Conservation (phyloP, 2,329 filamentous ascomycete species). For the Pseudogymnoascus sp. region DNA sequence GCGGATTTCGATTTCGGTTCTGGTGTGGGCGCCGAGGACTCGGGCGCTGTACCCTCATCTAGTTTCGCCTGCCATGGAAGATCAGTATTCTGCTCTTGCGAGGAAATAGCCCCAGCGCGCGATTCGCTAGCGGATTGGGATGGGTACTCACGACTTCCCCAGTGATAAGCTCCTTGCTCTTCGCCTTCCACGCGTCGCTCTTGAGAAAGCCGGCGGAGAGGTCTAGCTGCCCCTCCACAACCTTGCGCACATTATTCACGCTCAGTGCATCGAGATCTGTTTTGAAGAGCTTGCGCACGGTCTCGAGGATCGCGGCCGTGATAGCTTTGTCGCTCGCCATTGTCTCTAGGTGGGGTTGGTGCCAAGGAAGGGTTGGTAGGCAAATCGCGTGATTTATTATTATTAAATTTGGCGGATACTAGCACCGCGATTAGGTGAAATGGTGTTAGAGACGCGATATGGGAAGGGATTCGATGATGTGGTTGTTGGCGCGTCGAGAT, state of each 20-base stretch:
- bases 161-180: constrained; percentile 50
- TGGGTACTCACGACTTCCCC: constrained; percentile 40
- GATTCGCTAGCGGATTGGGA: neutral
- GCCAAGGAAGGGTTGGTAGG: neutral
- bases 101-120: constrained; percentile 4
- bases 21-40: neutral
- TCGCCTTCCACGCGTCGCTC: constrained; percentile 44
- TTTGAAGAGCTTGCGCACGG: constrained; percentile 38
- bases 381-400: neutral
- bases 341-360: constrained; percentile 25
- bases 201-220: constrained; percentile 45
- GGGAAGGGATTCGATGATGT: neutral
- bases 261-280: constrained; percentile 38
- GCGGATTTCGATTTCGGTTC: constrained; percentile 9
- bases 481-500: constrained; percentile 1
- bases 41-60: constrained; percentile 10
- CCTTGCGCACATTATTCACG: constrained; percentile 48
- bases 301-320: constrained; percentile 38
- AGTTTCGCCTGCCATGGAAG: constrained; percentile 12
- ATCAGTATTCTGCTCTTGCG: constrained; percentile 11
- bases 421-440: neutral
- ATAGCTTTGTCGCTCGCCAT: constrained; percentile 31
- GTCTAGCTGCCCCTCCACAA: constrained; percentile 39
- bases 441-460: neutral
- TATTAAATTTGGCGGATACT: neutral